Evolutionary conservation across 2,329 filamentous ascomycete species (phyloP).

Genomic region (Xylariaceae sp.): DNA sequence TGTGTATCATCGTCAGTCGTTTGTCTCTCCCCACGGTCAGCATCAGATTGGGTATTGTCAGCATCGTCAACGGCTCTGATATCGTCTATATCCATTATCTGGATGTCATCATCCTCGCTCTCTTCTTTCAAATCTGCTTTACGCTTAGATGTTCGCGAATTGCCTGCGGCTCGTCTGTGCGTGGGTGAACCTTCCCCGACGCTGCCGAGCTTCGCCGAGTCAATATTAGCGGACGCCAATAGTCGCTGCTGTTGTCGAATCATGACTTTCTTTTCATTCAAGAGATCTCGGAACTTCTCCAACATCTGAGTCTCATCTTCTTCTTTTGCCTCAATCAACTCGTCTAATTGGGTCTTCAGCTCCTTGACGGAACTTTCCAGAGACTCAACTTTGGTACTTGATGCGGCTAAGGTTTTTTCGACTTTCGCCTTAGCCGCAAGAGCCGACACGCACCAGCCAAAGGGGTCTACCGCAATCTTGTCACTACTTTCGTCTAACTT

Average conservation of each 20-base stretch:
- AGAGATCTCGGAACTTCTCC: slow-evolving; percentile 63
- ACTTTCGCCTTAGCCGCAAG: slow-evolving; percentile 44
- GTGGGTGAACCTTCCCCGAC: slow-evolving; percentile 20
- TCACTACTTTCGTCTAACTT: slow-evolving; percentile 49
- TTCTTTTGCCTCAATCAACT: slow-evolving; percentile 62
- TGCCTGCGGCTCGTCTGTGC: slow-evolving; percentile 22
- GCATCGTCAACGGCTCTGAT: neutral
- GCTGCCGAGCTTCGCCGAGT: slow-evolving; percentile 31
- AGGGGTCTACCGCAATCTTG: slow-evolving; percentile 55
- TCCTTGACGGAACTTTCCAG: slow-evolving; percentile 54
- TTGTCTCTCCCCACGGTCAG: too few species aligned
- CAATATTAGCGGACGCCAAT: slow-evolving; percentile 43
- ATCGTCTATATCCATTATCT: neutral
- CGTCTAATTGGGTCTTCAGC: slow-evolving; percentile 60
- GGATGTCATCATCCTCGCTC: slow-evolving; percentile 1
- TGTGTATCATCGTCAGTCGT: neutral
- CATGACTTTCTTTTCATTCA: slow-evolving; percentile 78
- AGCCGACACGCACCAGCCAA: slow-evolving; percentile 65
- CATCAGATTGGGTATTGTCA: too few species aligned
- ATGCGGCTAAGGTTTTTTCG: slow-evolving; percentile 37
- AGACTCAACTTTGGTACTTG: slow-evolving; percentile 38
- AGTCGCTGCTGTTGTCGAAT: slow-evolving; percentile 69
- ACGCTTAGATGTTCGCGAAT: slow-evolving; percentile 46
- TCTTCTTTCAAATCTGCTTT: slow-evolving; percentile 32
- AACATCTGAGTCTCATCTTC: slow-evolving; percentile 63